These are phyloP conservation scores for Xylaria scruposa DNA, from an alignment of 495 filamentous ascomycete species.

Conservation along the genomic window DNA sequence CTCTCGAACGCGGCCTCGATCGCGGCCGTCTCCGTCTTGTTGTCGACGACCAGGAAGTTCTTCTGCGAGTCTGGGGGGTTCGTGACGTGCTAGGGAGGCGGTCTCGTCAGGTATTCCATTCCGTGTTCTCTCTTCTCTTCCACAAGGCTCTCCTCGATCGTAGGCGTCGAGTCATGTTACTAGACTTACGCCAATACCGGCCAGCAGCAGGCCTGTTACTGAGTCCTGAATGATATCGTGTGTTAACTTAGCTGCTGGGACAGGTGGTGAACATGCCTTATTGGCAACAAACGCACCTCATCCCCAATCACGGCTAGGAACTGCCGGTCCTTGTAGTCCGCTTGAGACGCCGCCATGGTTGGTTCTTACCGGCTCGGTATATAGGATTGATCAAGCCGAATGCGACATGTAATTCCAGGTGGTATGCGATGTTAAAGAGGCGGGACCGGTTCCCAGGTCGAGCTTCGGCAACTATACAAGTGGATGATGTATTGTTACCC, in stretches of 20 bases:
- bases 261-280: neutral
- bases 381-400: slow-evolving; percentile 19
- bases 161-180: neutral
- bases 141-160: neutral
- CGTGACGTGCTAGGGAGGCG: slow-evolving; percentile 44
- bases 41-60: slow-evolving; percentile 96
- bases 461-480: neutral
- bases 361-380: slow-evolving; percentile 23
- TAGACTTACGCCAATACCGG: slow-evolving; percentile 85
- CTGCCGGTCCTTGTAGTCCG: slow-evolving; percentile 84
- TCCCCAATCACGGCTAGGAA: slow-evolving; percentile 98
- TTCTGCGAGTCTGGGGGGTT: slow-evolving; percentile 81
- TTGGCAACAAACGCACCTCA: slow-evolving; percentile 66
- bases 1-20: slow-evolving; percentile 92
- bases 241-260: slow-evolving; percentile 18
- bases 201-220: slow-evolving; percentile 91
- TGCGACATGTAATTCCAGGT: slow-evolving; percentile 17
- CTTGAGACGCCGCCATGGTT: slow-evolving; percentile 61
- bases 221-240: slow-evolving; percentile 68
- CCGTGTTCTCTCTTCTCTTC: neutral
- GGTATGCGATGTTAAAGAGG: neutral
- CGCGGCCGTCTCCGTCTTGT: slow-evolving; percentile 82
- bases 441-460: neutral
- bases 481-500: neutral
- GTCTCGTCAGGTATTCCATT: slow-evolving; percentile 23